phyloP scores from a whole-genome alignment of 352 stramenopile genomes.

The Pythium dissotocum region DNA sequence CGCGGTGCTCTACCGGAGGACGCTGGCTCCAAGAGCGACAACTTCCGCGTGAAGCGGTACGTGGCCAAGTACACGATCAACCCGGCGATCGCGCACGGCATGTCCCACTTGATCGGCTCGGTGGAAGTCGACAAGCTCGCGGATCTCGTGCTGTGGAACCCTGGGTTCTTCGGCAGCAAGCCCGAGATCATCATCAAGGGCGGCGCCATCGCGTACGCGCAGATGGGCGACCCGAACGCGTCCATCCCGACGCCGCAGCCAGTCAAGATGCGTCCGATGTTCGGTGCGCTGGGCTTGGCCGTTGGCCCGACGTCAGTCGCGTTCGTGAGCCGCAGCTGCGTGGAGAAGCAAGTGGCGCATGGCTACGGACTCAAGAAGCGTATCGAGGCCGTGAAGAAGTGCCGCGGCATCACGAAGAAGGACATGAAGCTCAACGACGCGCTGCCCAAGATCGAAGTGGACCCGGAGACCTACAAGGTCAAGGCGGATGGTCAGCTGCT shows the following conservation, averaged over 20 bases:
- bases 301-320: constrained; percentile 75
- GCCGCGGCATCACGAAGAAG: constrained; percentile 89
- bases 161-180: constrained; percentile 94
- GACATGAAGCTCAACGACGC: constrained; percentile 97
- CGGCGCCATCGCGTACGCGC: constrained; percentile 91
- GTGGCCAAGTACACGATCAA: constrained; percentile 99
- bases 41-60: constrained; percentile 95
- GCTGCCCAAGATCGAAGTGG: constrained; percentile 92
- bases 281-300: constrained; percentile 71
- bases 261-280: constrained; percentile 96
- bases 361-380: constrained; percentile 88
- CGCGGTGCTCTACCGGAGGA: constrained; percentile 89
- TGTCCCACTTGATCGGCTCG: constrained; percentile 94
- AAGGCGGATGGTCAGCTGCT: constrained; percentile 88
- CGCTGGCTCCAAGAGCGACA: constrained; percentile 79
- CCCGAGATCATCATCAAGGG: constrained; percentile 97
- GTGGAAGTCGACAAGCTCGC: constrained; percentile 93
- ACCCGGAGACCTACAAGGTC: constrained; percentile 97
- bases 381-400: constrained; percentile 82
- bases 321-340: constrained; percentile 89
- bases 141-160: constrained; percentile 95
- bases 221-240: constrained; percentile 98
- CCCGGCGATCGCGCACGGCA: constrained; percentile 95
- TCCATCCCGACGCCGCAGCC: constrained; percentile 96
- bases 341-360: constrained; percentile 63